Evolutionary conservation across 2,329 filamentous ascomycete species (phyloP), one percentile per base, ranked within the genome.

Genomic region (Malbranchea cinnamomea): DNA sequence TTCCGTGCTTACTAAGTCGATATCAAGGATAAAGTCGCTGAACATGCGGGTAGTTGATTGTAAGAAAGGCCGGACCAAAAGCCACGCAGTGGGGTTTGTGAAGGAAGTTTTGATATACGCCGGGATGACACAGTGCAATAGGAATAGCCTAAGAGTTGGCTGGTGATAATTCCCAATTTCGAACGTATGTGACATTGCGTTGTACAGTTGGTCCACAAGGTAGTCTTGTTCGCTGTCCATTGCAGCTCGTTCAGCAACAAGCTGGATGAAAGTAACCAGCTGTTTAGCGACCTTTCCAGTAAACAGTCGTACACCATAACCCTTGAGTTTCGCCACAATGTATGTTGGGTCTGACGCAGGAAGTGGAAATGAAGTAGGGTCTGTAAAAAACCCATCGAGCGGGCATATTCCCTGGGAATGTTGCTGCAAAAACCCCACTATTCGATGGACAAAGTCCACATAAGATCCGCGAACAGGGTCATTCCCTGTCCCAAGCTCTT

Each of bases 271-370:
- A n/a, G 58, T 56, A 5, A 59, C 62, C 19, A 75, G 53, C 34
- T 70, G 60, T 38, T 68, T 72, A 5, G 62, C 55, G 7, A 60
- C 59, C 34, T 62, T 61, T 5, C 52, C 38, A 14, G 64, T 57
- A 3, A 47, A 49, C 2, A 74, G 49, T 39, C 67, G 71, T 1
- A 66, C 55, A 8, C 60, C 63, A 36, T 75, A 76, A 25, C 67
- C 63, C 38, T 67, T 70, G 18, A 77, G 52, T 34, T 63, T 63
- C 6, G 68, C 71, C 4, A 74, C 64, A 14, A 77, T 68, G 43
- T 76, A 77, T 0, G 60, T 66, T 2, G 72, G 72, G 42, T 77
- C 72, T 2, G 52, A 56, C 2, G 60, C 58, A 4, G 72, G 72
- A 4, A 75, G 52, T 2, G 72, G 72, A 43, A 77, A 77, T 0